phyloP scores from a whole-genome alignment of 1,284 basidiomycete genomes.

The Dichomitus squalens region DNA sequence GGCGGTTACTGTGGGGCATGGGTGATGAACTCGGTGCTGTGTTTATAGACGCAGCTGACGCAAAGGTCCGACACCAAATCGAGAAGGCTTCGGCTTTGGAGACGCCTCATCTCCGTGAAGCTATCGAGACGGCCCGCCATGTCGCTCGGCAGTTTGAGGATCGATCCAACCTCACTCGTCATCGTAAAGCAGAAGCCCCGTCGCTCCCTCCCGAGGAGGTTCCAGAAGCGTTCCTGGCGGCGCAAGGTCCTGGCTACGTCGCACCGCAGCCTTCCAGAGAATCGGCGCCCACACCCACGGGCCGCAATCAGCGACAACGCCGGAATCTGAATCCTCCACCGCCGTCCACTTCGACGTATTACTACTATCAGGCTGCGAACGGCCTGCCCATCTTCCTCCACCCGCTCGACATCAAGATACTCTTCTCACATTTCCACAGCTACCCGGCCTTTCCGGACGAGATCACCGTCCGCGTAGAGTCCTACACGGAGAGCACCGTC shows the following conservation, averaged over 20 bases:
- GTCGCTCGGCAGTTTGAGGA: slow-evolving; percentile 59
- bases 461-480: slow-evolving; percentile 80
- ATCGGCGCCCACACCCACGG: slow-evolving; percentile 34
- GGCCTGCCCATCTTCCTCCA: slow-evolving; percentile 93
- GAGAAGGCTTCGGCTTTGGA: slow-evolving; percentile 77
- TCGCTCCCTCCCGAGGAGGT: slow-evolving; percentile 32
- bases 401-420: slow-evolving; percentile 93
- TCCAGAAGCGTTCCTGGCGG: slow-evolving; percentile 58
- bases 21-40: slow-evolving; percentile 77
- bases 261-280: slow-evolving; percentile 26
- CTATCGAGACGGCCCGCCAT: slow-evolving; percentile 62
- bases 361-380: slow-evolving; percentile 94
- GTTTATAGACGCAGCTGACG: slow-evolving; percentile 82
- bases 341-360: slow-evolving; percentile 82
- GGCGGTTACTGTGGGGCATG: slow-evolving; percentile 60
- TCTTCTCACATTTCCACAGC: slow-evolving; percentile 82
- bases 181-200: slow-evolving; percentile 39
- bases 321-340: slow-evolving; percentile 82
- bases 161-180: slow-evolving; percentile 39
- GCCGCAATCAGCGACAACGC: slow-evolving; percentile 54
- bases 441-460: slow-evolving; percentile 87
- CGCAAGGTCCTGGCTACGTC: slow-evolving; percentile 33
- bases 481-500: slow-evolving; percentile 75
- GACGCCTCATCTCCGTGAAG: slow-evolving; percentile 55
- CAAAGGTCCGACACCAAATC: slow-evolving; percentile 77